Evolutionary conservation across 345 rosid species (phyloP), one percentile per base, ranked within the genome.

Genomic region (Sapria himalayana): DNA sequence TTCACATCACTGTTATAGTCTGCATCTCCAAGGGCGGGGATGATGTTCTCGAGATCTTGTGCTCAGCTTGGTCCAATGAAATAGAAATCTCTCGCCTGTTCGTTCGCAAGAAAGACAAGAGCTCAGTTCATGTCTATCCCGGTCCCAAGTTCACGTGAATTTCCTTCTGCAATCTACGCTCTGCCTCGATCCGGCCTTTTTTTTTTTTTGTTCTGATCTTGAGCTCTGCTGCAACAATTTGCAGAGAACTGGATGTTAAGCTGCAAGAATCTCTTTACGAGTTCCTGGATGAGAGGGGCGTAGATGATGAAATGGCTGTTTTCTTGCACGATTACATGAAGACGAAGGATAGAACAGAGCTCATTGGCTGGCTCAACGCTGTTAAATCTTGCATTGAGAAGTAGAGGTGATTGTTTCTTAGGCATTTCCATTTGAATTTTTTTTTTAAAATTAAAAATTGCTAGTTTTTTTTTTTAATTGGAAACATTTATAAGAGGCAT

Each of bases 31-130:
- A 86, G 57, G 70, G 47, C 21, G 64, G 20, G 43, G 16, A 52
- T 45, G 68, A 74, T 43, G 57, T 64, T 25, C 35, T 89, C 41
- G 85, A 82, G 73, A 62, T 79, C 24, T 29, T 71, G 59, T 78
- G 94, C 51, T 76, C 91, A 10, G 98, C 74, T 43, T 79, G 85
- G 85, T 91, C 91, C 6, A 75, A 74, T 59, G 45, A 55, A 47
- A 48, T 89, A 22, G 78, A 72, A 57, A 70, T 89, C 35, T 58
- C 50, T 2, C 70, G 69, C 41, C 65, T 82, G 33, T 64, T 70
- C 37, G 29, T 71, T 19, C 80, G 70, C 45, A 38, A 49, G 31
- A 43, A 41, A 12, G 31, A 12, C 38, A 62, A 50, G 46, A 46
- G 33, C 50, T 45, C 42, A 17, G 56, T 50, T 0, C 41, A 57